These are phyloP conservation scores for Cordyceps pruinosa DNA, from an alignment of 2,329 filamentous ascomycete species.

Conservation along the genomic window DNA sequence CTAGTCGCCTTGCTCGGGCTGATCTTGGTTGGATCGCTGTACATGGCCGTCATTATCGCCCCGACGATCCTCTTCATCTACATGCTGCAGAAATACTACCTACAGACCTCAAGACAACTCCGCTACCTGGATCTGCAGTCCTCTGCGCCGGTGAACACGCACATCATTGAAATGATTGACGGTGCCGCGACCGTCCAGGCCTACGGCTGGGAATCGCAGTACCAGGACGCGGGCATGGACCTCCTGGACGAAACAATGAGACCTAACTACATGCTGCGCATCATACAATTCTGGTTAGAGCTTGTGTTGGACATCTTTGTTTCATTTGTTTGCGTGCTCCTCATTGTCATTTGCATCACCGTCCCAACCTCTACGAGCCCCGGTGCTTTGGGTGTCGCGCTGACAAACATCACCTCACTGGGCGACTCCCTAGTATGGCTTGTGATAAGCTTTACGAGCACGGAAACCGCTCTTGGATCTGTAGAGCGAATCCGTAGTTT, in stretches of 20 bases:
- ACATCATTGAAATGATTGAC: conserved; percentile 22
- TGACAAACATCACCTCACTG: conserved; percentile 23
- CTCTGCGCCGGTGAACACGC: conserved; percentile 24
- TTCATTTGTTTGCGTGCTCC: conserved; percentile 36
- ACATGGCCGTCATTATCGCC: conserved; percentile 39
- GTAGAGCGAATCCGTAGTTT: conserved; percentile 23
- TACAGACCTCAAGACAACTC: conserved; percentile 26
- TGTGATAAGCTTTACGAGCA: conserved; percentile 26
- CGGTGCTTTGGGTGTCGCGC: conserved; percentile 21
- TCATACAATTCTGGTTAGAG: conserved; percentile 43
- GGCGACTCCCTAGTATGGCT: conserved; percentile 22
- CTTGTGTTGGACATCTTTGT: conserved; percentile 40
- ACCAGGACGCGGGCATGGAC: conserved; percentile 15
- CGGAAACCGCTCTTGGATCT: conserved; percentile 23
- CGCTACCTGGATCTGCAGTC: conserved; percentile 25
- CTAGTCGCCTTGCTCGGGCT: conserved; percentile 26
- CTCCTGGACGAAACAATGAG: conserved; percentile 28
- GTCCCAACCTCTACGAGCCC: conserved; percentile 24
- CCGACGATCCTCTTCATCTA: conserved; percentile 20
- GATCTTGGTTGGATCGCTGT: conserved; percentile 38
- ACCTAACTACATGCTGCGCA: conserved; percentile 35
- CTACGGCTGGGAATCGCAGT: conserved; percentile 23
- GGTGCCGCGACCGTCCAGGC: conserved; percentile 28
- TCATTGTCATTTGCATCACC: conserved; percentile 37
- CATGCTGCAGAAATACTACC: conserved; percentile 23